A percentile compares a stretch with the other conserved stretches of the same genome.
phyloP scores from a whole-genome alignment of 768 basidiomycete genomes.

The Lentinula sp. region DNA sequence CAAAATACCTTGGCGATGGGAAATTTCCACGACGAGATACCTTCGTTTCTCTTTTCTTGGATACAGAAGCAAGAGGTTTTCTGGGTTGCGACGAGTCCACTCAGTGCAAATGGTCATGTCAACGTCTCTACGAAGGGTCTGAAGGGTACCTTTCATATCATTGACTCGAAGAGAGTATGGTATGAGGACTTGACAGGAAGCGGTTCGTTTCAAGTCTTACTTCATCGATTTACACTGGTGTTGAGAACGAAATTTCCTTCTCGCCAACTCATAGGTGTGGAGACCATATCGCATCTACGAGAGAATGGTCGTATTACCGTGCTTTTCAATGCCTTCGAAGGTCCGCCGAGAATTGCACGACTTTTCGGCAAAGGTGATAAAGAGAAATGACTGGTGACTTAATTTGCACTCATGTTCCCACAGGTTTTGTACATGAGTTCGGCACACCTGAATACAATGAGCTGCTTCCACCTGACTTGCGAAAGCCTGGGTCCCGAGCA shows the following conservation, averaged over 20 bases:
- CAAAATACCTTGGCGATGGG: slow-evolving; percentile 35
- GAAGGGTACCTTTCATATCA: slow-evolving; percentile 53
- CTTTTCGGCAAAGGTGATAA: slow-evolving; percentile 51
- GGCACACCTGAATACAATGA: slow-evolving; percentile 55
- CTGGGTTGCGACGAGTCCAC: slow-evolving; percentile 66
- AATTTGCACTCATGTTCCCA: not conserved
- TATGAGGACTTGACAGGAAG: slow-evolving; percentile 71
- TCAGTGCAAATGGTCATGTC: slow-evolving; percentile 49
- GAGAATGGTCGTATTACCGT: slow-evolving; percentile 59
- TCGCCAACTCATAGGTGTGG: slow-evolving; percentile 30
- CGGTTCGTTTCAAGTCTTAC: slow-evolving; percentile 29
- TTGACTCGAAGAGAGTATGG: slow-evolving; percentile 51
- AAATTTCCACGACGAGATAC: slow-evolving; percentile 50
- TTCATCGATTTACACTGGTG: too few species aligned
- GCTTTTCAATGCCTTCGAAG: slow-evolving; percentile 58
- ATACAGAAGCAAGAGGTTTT: slow-evolving; percentile 59
- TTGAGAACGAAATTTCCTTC: not conserved
- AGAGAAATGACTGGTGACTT: slow-evolving; percentile 5
- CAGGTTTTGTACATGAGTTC: slow-evolving; percentile 57
- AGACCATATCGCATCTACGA: slow-evolving; percentile 55
- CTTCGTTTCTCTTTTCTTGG: slow-evolving; percentile 48
- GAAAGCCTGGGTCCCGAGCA: slow-evolving; percentile 53
- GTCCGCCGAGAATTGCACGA: slow-evolving; percentile 49
- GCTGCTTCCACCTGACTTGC: slow-evolving; percentile 37
- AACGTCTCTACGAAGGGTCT: slow-evolving; percentile 67